Conservation (phyloP, 768 basidiomycete species). For the Gloeostereum incarnatum region DNA sequence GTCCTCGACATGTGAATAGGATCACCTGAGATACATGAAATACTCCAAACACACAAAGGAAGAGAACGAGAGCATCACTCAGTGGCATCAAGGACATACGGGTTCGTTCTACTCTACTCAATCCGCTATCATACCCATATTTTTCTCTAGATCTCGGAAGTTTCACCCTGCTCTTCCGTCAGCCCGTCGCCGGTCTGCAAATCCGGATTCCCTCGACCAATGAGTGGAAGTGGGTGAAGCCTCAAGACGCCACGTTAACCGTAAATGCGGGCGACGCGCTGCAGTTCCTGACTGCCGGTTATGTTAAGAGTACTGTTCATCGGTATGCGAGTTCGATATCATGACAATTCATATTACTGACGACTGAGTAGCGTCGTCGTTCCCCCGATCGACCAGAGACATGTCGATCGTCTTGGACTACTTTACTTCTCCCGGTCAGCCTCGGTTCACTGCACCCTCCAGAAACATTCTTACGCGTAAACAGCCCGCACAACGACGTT, state of each 20-base stretch:
- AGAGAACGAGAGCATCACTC: slow-evolving; percentile 24
- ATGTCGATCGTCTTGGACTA: slow-evolving; percentile 41
- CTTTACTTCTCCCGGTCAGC: slow-evolving; percentile 42
- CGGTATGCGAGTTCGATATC: slow-evolving; percentile 15
- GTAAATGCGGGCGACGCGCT: slow-evolving; percentile 44
- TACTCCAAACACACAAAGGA: slow-evolving; percentile 34
- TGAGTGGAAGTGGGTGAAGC: slow-evolving; percentile 47
- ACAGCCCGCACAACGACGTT: slow-evolving; percentile 36
- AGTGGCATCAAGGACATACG: slow-evolving; percentile 34
- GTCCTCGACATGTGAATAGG: slow-evolving; percentile 12
- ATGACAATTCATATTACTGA: background rate
- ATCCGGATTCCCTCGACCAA: slow-evolving; percentile 33
- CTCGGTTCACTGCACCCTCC: too few relatives aligned
- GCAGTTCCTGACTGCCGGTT: slow-evolving; percentile 37
- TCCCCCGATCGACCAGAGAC: slow-evolving; percentile 44
- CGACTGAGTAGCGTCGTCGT: slow-evolving; percentile 24
- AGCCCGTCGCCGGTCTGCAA: slow-evolving; percentile 46
- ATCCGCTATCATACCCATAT: too few relatives aligned
- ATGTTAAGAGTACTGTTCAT: slow-evolving; percentile 36
- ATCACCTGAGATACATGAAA: slow-evolving; percentile 48
- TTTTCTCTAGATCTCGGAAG: slow-evolving; percentile 28
- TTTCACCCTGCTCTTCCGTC: slow-evolving; percentile 41
- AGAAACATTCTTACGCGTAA: background rate
- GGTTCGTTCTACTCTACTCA: too few relatives aligned
- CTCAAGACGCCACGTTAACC: slow-evolving; percentile 35